phyloP scores from a whole-genome alignment of 768 basidiomycete species.

The Phylloporus scabripes region DNA sequence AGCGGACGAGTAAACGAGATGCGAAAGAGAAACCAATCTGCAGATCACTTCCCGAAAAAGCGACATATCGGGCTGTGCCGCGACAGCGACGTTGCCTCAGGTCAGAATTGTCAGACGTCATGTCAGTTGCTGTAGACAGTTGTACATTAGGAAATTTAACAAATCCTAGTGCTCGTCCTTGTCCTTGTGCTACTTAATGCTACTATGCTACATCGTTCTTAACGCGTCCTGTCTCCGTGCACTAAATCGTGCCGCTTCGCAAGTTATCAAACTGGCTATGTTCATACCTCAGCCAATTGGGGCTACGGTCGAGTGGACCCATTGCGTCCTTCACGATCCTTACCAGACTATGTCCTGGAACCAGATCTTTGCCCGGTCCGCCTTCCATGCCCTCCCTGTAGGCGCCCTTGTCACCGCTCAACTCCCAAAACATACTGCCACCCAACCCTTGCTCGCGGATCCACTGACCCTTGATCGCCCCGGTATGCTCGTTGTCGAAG shows the following conservation, averaged over 20 bases:
- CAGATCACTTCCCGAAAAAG: too few relatives aligned
- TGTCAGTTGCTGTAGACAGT: not conserved
- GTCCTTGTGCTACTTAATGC: not conserved
- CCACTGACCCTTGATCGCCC: slow-evolving; percentile 70
- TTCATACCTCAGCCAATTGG: slow-evolving; percentile 82
- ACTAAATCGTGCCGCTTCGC: slow-evolving; percentile 53
- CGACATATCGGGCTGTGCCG: too few relatives aligned
- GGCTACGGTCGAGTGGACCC: slow-evolving; percentile 60
- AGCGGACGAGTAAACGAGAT: too few relatives aligned
- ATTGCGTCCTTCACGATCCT: slow-evolving; percentile 72
- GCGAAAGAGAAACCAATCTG: too few relatives aligned
- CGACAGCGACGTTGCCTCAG: too few relatives aligned
- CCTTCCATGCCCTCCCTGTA: slow-evolving; percentile 66
- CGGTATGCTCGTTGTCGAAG: slow-evolving; percentile 71
- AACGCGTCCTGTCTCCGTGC: not conserved
- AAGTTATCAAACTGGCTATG: slow-evolving; percentile 77
- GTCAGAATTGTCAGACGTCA: not conserved
- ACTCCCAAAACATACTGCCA: slow-evolving; percentile 94
- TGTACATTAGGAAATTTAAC: not conserved
- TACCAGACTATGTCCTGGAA: slow-evolving; percentile 67
- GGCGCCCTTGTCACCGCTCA: slow-evolving; percentile 79
- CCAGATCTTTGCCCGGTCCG: slow-evolving; percentile 68
- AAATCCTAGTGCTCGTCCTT: not conserved
- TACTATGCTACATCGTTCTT: not conserved
- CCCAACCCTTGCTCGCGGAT: slow-evolving; percentile 72